Evolutionary conservation across 2,329 filamentous ascomycete genomes (phyloP).

Genomic region (Ophiosphaerella korrae): DNA sequence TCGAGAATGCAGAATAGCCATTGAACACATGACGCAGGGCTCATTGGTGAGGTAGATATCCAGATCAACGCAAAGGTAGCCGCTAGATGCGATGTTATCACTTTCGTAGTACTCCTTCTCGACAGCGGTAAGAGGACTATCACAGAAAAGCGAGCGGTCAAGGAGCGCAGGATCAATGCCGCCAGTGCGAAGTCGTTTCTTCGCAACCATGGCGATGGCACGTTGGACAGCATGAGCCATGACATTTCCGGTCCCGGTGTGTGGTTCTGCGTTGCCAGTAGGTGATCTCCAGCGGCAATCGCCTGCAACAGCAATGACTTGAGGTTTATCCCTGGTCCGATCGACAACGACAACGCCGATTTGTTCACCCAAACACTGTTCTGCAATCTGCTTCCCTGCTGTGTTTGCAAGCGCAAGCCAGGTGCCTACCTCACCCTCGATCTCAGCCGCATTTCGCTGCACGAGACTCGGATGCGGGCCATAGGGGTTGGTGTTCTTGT

Average conservation of each 20-base stretch:
- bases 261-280: slow-evolving; percentile 24
- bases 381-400: slow-evolving; percentile 65
- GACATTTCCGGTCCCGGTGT: slow-evolving; percentile 65
- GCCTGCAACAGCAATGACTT: slow-evolving; percentile 73
- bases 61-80: slow-evolving; percentile 91
- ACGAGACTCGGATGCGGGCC: slow-evolving; percentile 81
- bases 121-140: slow-evolving; percentile 69
- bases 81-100: slow-evolving; percentile 71
- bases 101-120: slow-evolving; percentile 66
- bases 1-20: slow-evolving; percentile 92
- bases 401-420: slow-evolving; percentile 72
- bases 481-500: slow-evolving; percentile 85
- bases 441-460: slow-evolving; percentile 69
- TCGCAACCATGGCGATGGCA: slow-evolving; percentile 81
- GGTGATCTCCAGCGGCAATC: slow-evolving; percentile 71
- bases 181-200: slow-evolving; percentile 53
- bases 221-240: slow-evolving; percentile 80
- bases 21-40: slow-evolving; percentile 94
- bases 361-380: slow-evolving; percentile 66
- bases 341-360: slow-evolving; percentile 80
- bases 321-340: slow-evolving; percentile 49
- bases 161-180: slow-evolving; percentile 35
- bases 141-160: slow-evolving; percentile 63
- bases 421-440: slow-evolving; percentile 65
- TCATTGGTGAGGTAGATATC: slow-evolving; percentile 96